Base-by-base conservation (phyloP, 495 filamentous ascomycete genomes). In the Endocarpon pusillum region DNA sequence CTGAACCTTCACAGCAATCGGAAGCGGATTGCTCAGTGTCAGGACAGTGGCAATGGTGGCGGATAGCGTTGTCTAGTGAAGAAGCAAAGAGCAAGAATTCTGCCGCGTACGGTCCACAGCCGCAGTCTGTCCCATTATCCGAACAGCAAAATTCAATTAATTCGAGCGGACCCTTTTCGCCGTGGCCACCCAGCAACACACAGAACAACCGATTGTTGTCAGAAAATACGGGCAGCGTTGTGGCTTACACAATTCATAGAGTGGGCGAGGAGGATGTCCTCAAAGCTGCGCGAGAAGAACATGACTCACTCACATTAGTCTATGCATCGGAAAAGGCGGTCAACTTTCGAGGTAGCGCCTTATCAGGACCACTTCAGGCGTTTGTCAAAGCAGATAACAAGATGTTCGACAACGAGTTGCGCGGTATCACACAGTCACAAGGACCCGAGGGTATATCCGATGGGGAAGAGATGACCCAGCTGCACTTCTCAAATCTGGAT, bases 1-100 rank as follows among this genome's bases (percentile, higher is more conserved):
- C 29, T 4, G 12, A 7, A 7, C 33, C 21, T 22, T 30, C 21
- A 3, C 19, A 38, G 8, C 28, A 31, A 5, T 37, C 53, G 29
- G 37, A 42, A 23, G 45, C 53, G 46, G 42, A 53, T 21, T 17
- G 43, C n/a, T 47, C 50, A 34, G 17, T 16, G 21, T 34, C 25
- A 15, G 34, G 28, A 30, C 30, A 45, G 19, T 61, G 56, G 47
- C 59, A 70, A 35, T 71, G 66, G 67, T 71, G 66, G 67, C 65
- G 64, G 12, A 55, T 66, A 38, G 62, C 59, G 36, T 71, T 61
- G 41, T 62, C 63, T 2, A 44, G 50, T 15, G 60, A 61, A 11
- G 63, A 67, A 38, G 55, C 55, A 15, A 64, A 60, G 40, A 47
- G 48, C 11, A 47, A 47, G 17, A 55, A 53, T 44, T 46, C 53